Conservation (phyloP, 192 early-diverging fungal genomes). For the Neocallimastix lanati region DNA sequence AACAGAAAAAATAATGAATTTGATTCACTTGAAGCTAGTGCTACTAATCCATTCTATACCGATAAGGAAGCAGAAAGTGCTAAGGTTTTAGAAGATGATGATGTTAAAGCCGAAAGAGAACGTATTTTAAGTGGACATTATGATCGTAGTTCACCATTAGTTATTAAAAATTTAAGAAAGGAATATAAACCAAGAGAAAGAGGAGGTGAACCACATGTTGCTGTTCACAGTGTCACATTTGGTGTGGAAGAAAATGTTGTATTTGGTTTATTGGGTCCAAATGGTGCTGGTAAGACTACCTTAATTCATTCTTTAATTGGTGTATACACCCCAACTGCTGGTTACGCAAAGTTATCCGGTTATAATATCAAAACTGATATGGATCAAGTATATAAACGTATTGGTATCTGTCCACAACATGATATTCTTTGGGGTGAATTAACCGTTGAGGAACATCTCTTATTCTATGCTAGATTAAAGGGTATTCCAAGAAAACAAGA, state of each 20-base stretch:
- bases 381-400: conserved; percentile 20
- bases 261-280: conserved; percentile 43
- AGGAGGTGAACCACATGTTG: conserved; percentile 20
- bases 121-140: conserved; percentile 22
- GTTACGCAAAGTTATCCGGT: conserved; percentile 31
- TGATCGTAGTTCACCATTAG: conserved; percentile 19
- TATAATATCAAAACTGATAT: conserved; percentile 30
- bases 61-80: neutral
- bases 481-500: too few species aligned
- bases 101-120: conserved; percentile 37
- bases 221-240: conserved; percentile 48
- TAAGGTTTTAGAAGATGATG: conserved; percentile 24
- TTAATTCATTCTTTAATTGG: conserved; percentile 54
- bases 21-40: too few species aligned
- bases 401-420: neutral
- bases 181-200: conserved; percentile 19
- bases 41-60: neutral
- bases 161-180: conserved; percentile 36
- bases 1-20: too few species aligned
- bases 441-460: too few species aligned
- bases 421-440: too few species aligned
- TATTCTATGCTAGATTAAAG: too few species aligned
- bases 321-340: conserved; percentile 29
- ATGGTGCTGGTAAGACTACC: conserved; percentile 31
- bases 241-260: conserved; percentile 33